Base-by-base conservation (phyloP, 495 filamentous ascomycete species). In the Wilcoxina mikolae region DNA sequence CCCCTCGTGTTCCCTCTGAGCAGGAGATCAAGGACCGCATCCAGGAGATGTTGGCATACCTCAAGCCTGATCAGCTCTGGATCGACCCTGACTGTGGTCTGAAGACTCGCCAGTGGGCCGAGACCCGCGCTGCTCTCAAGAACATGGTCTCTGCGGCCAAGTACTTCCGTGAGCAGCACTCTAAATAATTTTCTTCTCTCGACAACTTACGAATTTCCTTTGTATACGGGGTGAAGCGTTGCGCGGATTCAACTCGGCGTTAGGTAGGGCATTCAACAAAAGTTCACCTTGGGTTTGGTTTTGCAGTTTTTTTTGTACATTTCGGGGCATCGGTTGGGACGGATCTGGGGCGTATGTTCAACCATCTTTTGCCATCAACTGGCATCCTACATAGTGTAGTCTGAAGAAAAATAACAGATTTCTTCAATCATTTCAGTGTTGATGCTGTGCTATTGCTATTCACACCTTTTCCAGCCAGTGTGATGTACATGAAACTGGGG, bases 31-130 rank as follows among this genome's bases (percentile, higher is more conserved):
- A 86, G 80, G 84, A 84, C 70, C 82, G 93, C 68, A 83, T 96
- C 69, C 78, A 82, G 68, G 90, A 98, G 83, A 96, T 98, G 91
- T 80, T 96, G 52, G 72, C 82, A 71, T 90, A 84, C 78, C 84
- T 95, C 70, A 83, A 80, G 73, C 86, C 87, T 38, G 84, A 94
- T 57, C 88, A 96, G 76, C 85, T 96, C 71, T 96, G 89, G 89
- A 81, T 94, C 75, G 88, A 96, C 77, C 91, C 93, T 56, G 91
- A 98, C 74, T 98, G 91, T 67, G 91, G 91, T 74, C 79, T 98
- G 38, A 98, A 98, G 84, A 98, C 91, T 61, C 83, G 91, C 60
- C 80, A 87, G 73, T 95, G 87, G 89, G 76, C 80, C 66, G 90
- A 98, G 83, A 91, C 87, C 68, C 94, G 93, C 79, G 84, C 82